phyloP scores from a whole-genome alignment of 1,284 basidiomycete species.

The Fomitiporia mediterranea region DNA sequence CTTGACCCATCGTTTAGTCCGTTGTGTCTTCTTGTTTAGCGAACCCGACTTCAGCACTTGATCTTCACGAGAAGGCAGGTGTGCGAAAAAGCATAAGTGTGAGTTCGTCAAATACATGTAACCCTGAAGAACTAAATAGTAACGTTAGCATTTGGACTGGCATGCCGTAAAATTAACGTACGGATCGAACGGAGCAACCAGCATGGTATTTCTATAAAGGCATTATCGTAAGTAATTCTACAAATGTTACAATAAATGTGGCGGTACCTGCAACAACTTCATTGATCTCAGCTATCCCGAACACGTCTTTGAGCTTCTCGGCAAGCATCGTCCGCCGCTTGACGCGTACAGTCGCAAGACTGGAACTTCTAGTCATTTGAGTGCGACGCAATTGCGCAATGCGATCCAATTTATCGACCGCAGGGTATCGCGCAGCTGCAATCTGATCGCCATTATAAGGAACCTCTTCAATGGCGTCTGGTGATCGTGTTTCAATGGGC shows the following conservation, averaged over 20 bases:
- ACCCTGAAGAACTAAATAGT: conserved; percentile 77
- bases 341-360: conserved; percentile 66
- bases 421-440: neutral
- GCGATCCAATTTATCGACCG: conserved; percentile 3
- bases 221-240: conserved; percentile 3
- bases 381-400: conserved; percentile 16
- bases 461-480: conserved; percentile 21
- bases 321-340: conserved; percentile 70
- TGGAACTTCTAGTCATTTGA: conserved; percentile 44
- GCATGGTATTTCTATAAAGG: conserved; percentile 75
- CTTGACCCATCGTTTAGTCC: conserved; percentile 85
- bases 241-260: neutral
- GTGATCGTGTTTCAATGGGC: conserved; percentile 38
- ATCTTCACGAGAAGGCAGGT: conserved; percentile 87
- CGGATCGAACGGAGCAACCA: conserved; percentile 83
- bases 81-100: conserved; percentile 95
- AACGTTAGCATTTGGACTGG: conserved; percentile 3
- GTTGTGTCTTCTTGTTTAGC: conserved; percentile 77
- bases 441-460: conserved; percentile 7
- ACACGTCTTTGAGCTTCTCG: conserved; percentile 81
- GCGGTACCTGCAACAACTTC: conserved; percentile 77
- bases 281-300: conserved; percentile 71
- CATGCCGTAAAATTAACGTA: conserved; percentile 41
- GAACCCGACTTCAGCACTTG: conserved; percentile 85
- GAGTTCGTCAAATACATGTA: conserved; percentile 94